Evolutionary conservation across 305 asterid species (phyloP).

Genomic region (Fraxinus xanthoxyloides): DNA sequence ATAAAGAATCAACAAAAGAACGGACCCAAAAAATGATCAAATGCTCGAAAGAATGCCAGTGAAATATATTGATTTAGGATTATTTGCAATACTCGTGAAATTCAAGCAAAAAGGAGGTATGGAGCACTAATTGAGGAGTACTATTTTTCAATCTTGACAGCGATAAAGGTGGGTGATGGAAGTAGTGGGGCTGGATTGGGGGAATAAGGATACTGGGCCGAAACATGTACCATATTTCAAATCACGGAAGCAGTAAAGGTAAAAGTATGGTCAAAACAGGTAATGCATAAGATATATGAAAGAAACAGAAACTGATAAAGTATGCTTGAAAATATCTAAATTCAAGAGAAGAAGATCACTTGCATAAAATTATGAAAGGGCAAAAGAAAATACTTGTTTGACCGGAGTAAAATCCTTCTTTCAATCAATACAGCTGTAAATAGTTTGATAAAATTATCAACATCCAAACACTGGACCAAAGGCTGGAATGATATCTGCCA

Average conservation of each 20-base stretch:
- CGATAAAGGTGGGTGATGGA: neutral
- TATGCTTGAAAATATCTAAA: neutral
- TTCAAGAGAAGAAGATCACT: neutral
- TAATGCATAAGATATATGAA: constrained; percentile 1
- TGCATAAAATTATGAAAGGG: constrained; percentile 15
- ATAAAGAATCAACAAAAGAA: neutral
- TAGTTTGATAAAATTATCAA: constrained; percentile 85
- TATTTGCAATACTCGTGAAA: neutral
- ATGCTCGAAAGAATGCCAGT: neutral
- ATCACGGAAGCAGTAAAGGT: neutral
- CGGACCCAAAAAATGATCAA: neutral
- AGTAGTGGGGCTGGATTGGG: neutral
- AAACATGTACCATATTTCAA: constrained; percentile 9
- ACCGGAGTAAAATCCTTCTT: constrained; percentile 93
- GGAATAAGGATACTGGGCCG: neutral
- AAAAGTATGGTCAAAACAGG: neutral
- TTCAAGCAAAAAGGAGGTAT: neutral
- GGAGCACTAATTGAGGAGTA: neutral
- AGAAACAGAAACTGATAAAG: neutral
- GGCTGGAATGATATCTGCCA: constrained; percentile 98
- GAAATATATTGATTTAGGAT: neutral
- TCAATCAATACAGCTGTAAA: constrained; percentile 93
- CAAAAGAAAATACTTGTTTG: constrained; percentile 63
- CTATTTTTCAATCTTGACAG: neutral
- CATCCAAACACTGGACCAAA: constrained; percentile 94